These are phyloP conservation scores for Aspergillus costaricaensis DNA, from an alignment of 2,329 filamentous ascomycete species.

Conservation along the genomic window DNA sequence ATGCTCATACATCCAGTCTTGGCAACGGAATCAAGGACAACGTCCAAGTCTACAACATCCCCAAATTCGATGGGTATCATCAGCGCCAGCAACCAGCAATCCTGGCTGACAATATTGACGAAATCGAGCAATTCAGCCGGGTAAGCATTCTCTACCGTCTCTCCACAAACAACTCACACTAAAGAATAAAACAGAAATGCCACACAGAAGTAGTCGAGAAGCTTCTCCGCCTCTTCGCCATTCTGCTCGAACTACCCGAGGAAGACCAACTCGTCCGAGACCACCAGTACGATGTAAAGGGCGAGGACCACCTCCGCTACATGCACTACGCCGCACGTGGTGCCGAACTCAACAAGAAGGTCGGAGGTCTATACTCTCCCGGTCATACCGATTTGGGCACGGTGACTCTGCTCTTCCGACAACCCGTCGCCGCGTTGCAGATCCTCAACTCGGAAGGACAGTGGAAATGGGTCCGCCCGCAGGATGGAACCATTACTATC, in stretches of 20 bases:
- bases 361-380: conserved; percentile 47
- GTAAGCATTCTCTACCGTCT: conserved; percentile 2
- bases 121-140: conserved; percentile 59
- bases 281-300: conserved; percentile 60
- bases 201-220: conserved; percentile 37
- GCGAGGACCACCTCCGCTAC: conserved; percentile 64
- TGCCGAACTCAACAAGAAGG: conserved; percentile 49
- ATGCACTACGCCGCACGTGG: conserved; percentile 60
- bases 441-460: conserved; percentile 52
- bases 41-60: conserved; percentile 62
- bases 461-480: conserved; percentile 56
- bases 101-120: conserved; percentile 52
- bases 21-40: conserved; percentile 55
- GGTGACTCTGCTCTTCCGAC: conserved; percentile 60
- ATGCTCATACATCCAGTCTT: conserved; percentile 21
- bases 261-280: conserved; percentile 59
- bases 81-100: conserved; percentile 51
- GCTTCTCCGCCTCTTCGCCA: conserved; percentile 62
- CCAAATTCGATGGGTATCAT: conserved; percentile 57
- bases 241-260: conserved; percentile 61
- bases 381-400: conserved; percentile 62
- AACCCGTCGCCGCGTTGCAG: conserved; percentile 60
- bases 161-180: too few relatives aligned
- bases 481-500: conserved; percentile 55
- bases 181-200: conserved; percentile 25